Conservation (phyloP, 176 grass and related monocot genomes). For the Pharus latifolius region DNA sequence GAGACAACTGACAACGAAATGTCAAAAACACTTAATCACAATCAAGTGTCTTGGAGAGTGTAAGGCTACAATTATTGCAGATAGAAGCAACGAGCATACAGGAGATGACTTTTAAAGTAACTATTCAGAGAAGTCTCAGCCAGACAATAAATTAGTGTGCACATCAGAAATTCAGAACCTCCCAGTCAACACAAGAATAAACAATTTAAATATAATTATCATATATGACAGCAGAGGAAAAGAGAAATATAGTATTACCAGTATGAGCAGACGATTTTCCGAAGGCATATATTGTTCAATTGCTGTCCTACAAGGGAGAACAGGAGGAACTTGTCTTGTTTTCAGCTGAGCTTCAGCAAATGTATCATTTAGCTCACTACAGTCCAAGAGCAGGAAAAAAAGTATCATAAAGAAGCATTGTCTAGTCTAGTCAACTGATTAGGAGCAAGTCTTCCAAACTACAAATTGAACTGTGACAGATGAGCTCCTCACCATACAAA, state of each 20-base stretch:
- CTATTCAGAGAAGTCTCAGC: not conserved
- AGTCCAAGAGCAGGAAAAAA: not conserved
- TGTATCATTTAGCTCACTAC: constrained; percentile 87
- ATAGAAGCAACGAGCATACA: not conserved
- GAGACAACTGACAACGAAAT: not conserved
- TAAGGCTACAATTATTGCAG: not conserved
- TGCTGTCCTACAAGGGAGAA: constrained; percentile 44
- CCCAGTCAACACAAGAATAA: not conserved
- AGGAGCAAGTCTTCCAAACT: not conserved
- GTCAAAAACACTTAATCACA: not conserved
- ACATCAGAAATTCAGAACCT: not conserved
- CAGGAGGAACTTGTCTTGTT: constrained; percentile 93
- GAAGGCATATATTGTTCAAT: constrained; percentile 64
- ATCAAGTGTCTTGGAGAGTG: not conserved
- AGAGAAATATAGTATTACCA: constrained; percentile 41
- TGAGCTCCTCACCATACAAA: constrained; percentile 72
- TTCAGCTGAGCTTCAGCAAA: constrained; percentile 85
- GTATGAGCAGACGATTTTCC: constrained; percentile 82
- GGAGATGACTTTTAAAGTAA: not conserved
- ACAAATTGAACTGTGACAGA: constrained; percentile 6
- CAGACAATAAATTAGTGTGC: not conserved
- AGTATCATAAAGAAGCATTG: not conserved
- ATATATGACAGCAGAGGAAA: not conserved
- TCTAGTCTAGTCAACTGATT: not conserved
- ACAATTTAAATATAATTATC: not conserved